phyloP scores from a whole-genome alignment of 139 green algal species.

The Pycnococcus provasolii region DNA sequence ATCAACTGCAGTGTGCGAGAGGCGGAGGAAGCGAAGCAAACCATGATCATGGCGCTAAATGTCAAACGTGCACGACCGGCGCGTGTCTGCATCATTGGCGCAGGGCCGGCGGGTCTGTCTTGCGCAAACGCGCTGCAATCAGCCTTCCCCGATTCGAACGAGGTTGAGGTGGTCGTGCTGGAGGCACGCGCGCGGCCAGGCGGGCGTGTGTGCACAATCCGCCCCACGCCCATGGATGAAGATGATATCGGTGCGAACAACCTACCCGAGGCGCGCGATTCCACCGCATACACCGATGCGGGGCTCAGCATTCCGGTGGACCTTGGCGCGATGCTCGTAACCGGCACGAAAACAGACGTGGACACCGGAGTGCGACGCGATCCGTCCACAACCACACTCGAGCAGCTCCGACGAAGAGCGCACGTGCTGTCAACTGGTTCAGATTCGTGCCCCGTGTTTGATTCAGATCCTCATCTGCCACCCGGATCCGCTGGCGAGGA shows the following conservation, averaged over 20 bases:
- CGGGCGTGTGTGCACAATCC: slow-evolving; percentile 59
- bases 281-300: neutral
- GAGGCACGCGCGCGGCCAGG: slow-evolving; percentile 59
- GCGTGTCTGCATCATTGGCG: slow-evolving; percentile 40
- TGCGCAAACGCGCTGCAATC: slow-evolving; percentile 59
- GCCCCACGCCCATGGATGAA: neutral
- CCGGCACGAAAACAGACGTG: slow-evolving; percentile 35
- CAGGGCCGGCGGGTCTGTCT: slow-evolving; percentile 61
- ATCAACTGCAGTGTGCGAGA: too few species aligned
- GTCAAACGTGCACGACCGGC: too few species aligned
- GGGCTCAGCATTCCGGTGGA: slow-evolving; percentile 60
- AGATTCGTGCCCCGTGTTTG: too few species aligned
- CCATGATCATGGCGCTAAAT: too few species aligned
- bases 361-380: slow-evolving; percentile 5
- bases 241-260: too few species aligned
- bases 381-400: slow-evolving; percentile 15
- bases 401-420: slow-evolving; percentile 3
- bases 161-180: slow-evolving; percentile 54
- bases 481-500: too few species aligned
- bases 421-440: too few species aligned
- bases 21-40: too few species aligned
- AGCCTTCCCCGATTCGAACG: neutral
- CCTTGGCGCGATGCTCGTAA: slow-evolving; percentile 78
- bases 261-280: too few species aligned
- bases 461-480: too few species aligned